Evolutionary conservation across 306 rosid species (phyloP), one percentile per base, ranked within the genome.

Genomic region (Parietaria judaica): DNA sequence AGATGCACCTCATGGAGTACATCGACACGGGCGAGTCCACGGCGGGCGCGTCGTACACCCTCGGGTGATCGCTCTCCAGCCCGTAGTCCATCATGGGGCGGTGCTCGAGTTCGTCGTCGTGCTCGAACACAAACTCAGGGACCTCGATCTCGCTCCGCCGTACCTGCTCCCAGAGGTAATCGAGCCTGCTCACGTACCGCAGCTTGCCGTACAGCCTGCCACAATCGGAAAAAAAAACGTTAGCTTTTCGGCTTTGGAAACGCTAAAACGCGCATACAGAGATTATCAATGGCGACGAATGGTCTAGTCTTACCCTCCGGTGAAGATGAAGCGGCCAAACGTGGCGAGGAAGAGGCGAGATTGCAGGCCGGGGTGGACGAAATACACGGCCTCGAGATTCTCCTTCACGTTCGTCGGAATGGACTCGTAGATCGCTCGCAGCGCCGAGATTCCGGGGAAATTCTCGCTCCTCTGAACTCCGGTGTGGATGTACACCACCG

Each of bases 71-170:
- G 59, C 96, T 88, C 77, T 92, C 98, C 52, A 88, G 70, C 0
- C 96, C 98, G 16, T 88, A 88, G 51, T 92, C 96, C 96, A 88
- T 82, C 88, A 82, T 84, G 52, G 96, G 95, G 66, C 96, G 92
- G 78, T 80, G 75, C 69, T 92, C 96, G 74, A 92, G 70, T 66
- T 86, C 98, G 72, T 92, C 98, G 57, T 92, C 98, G 13, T 88
- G 96, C 77, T 92, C 98, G 10, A 66, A 57, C 31, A 92, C 96
- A 14, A 83, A 92, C 59, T 84, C 98, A 0, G 98, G 96, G 14
- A 92, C 56, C 68, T 79, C 88, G 6, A 92, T 77, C 65, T 86
- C 90, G 70, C 69, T 85, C 88, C 94, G 82, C 73, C 77, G 68
- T 64, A 88, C 81, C 2, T 78, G 79, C 39, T 92, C 96, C 96